These are phyloP conservation scores for Lippia alba DNA, from an alignment of 305 asterid species.

Conservation along the genomic window DNA sequence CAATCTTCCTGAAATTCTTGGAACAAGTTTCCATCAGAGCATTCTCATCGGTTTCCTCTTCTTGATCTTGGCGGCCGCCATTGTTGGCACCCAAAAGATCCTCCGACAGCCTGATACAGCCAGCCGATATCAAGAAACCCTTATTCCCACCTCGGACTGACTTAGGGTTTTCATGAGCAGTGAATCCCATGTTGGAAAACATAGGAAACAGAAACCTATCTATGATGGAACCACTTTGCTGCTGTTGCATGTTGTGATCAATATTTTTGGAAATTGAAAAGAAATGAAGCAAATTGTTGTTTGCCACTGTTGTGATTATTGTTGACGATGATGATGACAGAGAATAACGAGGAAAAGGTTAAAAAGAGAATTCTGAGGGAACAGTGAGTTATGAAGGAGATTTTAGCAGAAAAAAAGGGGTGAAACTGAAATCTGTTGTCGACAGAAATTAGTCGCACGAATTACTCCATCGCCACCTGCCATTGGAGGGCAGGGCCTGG, in stretches of 20 bases:
- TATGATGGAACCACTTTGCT: background rate
- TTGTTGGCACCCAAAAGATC: background rate
- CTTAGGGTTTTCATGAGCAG: background rate
- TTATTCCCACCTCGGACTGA: background rate
- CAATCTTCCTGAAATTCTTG: constrained; percentile 6
- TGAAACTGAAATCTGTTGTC: constrained; percentile 3
- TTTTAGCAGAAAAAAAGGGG: background rate
- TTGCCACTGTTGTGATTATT: too few species aligned
- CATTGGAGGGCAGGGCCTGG: constrained; percentile 39
- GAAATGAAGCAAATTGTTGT: constrained; percentile 3
- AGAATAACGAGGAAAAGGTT: constrained; percentile 4
- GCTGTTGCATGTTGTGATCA: background rate
- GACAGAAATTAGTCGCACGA: constrained; percentile 25
- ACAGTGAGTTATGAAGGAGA: background rate
- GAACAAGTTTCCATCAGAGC: background rate
- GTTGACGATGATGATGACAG: background rate
- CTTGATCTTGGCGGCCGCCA: background rate
- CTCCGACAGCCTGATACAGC: constrained; percentile 23
- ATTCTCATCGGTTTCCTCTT: constrained; percentile 19
- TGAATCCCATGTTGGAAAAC: constrained; percentile 29
- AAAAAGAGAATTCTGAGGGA: background rate
- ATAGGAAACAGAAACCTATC: constrained; percentile 29
- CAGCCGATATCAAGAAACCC: constrained; percentile 2
- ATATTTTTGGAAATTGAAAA: constrained; percentile 27
- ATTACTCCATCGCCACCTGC: constrained; percentile 22